phyloP scores from a whole-genome alignment of 2,329 filamentous ascomycete genomes.

The Endocalyx cinctus region DNA sequence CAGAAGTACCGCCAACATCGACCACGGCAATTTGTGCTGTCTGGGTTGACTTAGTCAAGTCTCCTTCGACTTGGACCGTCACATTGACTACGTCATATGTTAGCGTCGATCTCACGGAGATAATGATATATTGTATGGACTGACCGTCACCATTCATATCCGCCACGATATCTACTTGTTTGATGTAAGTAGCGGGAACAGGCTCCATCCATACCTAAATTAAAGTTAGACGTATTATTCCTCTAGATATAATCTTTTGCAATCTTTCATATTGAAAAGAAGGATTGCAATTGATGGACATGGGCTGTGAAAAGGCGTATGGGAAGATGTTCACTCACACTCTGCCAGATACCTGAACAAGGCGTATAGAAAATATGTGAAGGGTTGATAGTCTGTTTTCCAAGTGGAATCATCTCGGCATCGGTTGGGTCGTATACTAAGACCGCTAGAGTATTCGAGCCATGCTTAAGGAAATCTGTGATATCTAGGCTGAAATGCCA shows the following conservation, averaged over 20 bases:
- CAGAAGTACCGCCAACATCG: slow-evolving; percentile 31
- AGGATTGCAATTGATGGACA: too few relatives aligned
- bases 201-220: slow-evolving; percentile 64
- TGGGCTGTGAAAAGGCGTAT: too few relatives aligned
- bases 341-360: slow-evolving; percentile 70
- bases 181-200: slow-evolving; percentile 54
- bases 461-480: slow-evolving; percentile 40
- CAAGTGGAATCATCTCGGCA: slow-evolving; percentile 54
- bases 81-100: slow-evolving; percentile 54
- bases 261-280: too few relatives aligned
- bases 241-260: too few relatives aligned
- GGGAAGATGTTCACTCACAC: slow-evolving; percentile 19
- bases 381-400: slow-evolving; percentile 56
- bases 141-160: slow-evolving; percentile 48
- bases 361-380: slow-evolving; percentile 67
- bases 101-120: neutral
- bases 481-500: slow-evolving; percentile 57
- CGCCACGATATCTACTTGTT: slow-evolving; percentile 54
- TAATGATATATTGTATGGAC: slow-evolving; percentile 11
- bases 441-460: slow-evolving; percentile 55
- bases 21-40: slow-evolving; percentile 30
- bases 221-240: too few relatives aligned
- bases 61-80: too few relatives aligned
- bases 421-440: slow-evolving; percentile 68
- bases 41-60: too few relatives aligned